Conservation (phyloP, 1,284 basidiomycete species). For the Moesziomyces parantarcticus region DNA sequence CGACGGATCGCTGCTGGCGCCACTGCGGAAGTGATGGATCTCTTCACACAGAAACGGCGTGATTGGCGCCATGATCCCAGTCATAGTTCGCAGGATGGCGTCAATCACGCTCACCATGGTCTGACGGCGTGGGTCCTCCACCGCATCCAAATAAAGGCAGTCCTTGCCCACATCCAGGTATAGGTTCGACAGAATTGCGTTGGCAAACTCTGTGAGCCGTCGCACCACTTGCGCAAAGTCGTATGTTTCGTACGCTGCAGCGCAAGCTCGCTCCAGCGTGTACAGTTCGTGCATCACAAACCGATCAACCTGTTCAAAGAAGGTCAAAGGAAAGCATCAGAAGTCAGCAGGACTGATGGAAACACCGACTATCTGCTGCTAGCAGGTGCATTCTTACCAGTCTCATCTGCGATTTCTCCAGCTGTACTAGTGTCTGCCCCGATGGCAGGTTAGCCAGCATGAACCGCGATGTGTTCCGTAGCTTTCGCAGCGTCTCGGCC, state of each 20-base stretch:
- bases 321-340: not conserved
- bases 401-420: slow-evolving; percentile 35
- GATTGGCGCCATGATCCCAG: slow-evolving; percentile 83
- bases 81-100: slow-evolving; percentile 78
- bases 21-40: slow-evolving; percentile 73
- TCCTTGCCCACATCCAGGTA: slow-evolving; percentile 96
- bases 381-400: slow-evolving; percentile 11
- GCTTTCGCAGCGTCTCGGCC: slow-evolving; percentile 82
- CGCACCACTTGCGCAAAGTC: slow-evolving; percentile 80
- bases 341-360: not conserved
- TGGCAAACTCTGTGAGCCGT: slow-evolving; percentile 69
- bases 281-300: slow-evolving; percentile 88
- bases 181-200: slow-evolving; percentile 72
- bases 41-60: slow-evolving; percentile 93
- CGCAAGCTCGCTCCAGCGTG: slow-evolving; percentile 76
- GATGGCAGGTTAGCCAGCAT: slow-evolving; percentile 78
- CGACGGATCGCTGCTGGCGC: slow-evolving; percentile 48
- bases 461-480: slow-evolving; percentile 90
- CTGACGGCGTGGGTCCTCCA: slow-evolving; percentile 73
- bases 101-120: slow-evolving; percentile 79
- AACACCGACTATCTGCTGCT: too few species aligned
- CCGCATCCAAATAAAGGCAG: slow-evolving; percentile 81
- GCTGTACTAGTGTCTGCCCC: not conserved
- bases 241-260: slow-evolving; percentile 78
- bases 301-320: slow-evolving; percentile 65